Base-by-base conservation (phyloP, 163 green algal species). In the Chlorella variabilis region DNA sequence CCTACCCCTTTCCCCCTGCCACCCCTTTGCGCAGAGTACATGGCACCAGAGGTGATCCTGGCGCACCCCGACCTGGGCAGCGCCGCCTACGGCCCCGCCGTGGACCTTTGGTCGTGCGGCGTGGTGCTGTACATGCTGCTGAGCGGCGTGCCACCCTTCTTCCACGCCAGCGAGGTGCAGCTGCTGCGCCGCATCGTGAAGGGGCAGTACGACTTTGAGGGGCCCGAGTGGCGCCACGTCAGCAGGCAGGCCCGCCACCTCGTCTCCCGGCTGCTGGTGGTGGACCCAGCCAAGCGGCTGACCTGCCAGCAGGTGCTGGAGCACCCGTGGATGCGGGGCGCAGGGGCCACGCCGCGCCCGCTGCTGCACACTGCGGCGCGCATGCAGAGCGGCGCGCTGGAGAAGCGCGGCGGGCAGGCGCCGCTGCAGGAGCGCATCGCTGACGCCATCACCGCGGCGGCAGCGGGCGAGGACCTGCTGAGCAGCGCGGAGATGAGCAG, bases 81-180 rank as follows among this genome's bases (percentile, higher is more conserved):
- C 38, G 11, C 23, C 39, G 31, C 74, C 8, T 92, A 94, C 63
- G 80, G 66, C n/a, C 68, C 84, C 45, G 79, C 79, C 38, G 90
- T 90, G 34, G 94, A 98, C 83, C 84, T 96, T 71, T 98, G 94
- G 94, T 92, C 82, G 41, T 91, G 89, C 0, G 94, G 94, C 21
- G 91, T 98, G 21, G 91, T 97, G 79, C 87, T 97, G 25, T 98
- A 93, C 86, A 96, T 98, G 56, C 86, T 98, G 77, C 91, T 98
- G 41, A 91, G 91, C 29, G 94, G 94, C 11, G 96, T 96, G 83
- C 94, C 94, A 2, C 94, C 94, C 2, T 98, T 98, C 80, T 95
- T 91, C 67, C 89, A 90, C 71, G 93, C 96, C 69, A 93, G 80
- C 29, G 93, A 96, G 84, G 90, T 91, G 11, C 83, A 87, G 61